Conservation (phyloP, 2,329 filamentous ascomycete species). For the Zasmidium angulare region DNA sequence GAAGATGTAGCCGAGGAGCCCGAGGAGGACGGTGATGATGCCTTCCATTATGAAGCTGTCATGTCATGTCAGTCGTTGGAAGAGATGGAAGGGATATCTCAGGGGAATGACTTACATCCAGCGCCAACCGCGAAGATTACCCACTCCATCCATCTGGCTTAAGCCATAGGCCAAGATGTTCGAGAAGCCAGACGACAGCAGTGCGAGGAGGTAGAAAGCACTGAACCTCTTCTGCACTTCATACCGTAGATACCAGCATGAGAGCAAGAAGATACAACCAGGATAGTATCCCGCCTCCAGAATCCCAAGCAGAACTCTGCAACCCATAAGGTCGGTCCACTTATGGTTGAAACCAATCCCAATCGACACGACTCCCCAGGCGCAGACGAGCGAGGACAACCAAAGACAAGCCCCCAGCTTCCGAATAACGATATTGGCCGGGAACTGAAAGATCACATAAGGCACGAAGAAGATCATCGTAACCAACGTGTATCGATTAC, state of each 20-base stretch:
- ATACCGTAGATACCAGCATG: slow-evolving; percentile 20
- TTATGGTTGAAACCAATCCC: slow-evolving; percentile 34
- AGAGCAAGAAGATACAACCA: slow-evolving; percentile 16
- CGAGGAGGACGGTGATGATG: slow-evolving; percentile 38
- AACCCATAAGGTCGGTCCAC: slow-evolving; percentile 31
- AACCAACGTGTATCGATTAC: slow-evolving; percentile 39
- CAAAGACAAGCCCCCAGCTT: slow-evolving; percentile 39
- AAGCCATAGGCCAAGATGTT: slow-evolving; percentile 20
- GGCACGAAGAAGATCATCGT: slow-evolving; percentile 40
- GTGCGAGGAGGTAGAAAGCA: slow-evolving; percentile 17
- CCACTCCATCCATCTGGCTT: slow-evolving; percentile 19
- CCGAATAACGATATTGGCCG: slow-evolving; percentile 36
- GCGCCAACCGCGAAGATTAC: slow-evolving; percentile 44
- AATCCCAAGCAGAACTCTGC: slow-evolving; percentile 34
- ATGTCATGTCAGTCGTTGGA: too few relatives aligned
- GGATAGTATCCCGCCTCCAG: slow-evolving; percentile 38
- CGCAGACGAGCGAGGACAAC: slow-evolving; percentile 36
- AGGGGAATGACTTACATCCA: slow-evolving; percentile 1
- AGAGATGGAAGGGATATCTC: too few relatives aligned
- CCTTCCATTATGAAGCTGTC: slow-evolving; percentile 48
- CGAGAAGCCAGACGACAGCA: slow-evolving; percentile 16
- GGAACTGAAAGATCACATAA: slow-evolving; percentile 23
- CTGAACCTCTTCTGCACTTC: slow-evolving; percentile 24
- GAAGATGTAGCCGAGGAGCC: slow-evolving; percentile 36
- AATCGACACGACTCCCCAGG: slow-evolving; percentile 39